Conservation (phyloP, 2,329 filamentous ascomycete genomes). For the Mollisia scopiformis region DNA sequence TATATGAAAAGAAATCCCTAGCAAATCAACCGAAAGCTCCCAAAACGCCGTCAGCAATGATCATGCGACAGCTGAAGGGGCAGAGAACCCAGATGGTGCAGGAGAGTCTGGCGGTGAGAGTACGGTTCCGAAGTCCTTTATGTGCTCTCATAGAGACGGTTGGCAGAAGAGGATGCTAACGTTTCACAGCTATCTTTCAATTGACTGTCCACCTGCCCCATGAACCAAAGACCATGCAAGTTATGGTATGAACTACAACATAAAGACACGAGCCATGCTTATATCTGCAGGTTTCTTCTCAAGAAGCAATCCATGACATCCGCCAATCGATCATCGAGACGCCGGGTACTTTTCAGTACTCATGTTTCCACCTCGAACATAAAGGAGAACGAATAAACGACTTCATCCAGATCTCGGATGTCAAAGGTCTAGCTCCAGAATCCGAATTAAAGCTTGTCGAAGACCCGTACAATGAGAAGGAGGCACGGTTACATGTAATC, state of each 20-base stretch:
- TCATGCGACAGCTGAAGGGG: conserved; percentile 28
- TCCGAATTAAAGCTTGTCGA: conserved; percentile 83
- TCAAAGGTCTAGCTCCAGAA: conserved; percentile 75
- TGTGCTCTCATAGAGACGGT: not conserved
- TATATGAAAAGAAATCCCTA: conserved; percentile 21
- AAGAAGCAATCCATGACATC: conserved; percentile 97
- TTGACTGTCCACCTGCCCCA: conserved; percentile 83
- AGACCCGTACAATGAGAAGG: conserved; percentile 98
- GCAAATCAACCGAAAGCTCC: conserved; percentile 21
- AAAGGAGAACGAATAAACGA: conserved; percentile 91
- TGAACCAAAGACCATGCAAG: conserved; percentile 75
- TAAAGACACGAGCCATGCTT: conserved; percentile 24
- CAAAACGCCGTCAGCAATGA: conserved; percentile 22
- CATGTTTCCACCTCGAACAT: conserved; percentile 97
- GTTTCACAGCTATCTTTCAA: conserved; percentile 51
- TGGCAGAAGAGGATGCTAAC: conserved; percentile 21
- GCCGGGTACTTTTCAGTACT: conserved; percentile 92
- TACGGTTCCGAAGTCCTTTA: conserved; percentile 19
- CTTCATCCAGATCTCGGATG: conserved; percentile 88
- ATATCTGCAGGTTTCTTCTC: conserved; percentile 72
- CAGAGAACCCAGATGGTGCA: conserved; percentile 29
- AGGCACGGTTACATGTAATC: conserved; percentile 92
- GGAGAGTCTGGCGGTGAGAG: conserved; percentile 34
- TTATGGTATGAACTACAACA: conserved; percentile 67
- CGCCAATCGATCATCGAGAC: conserved; percentile 95